Conservation (phyloP, 139 green algal species). For the Pseudopediastrum boryanum region DNA sequence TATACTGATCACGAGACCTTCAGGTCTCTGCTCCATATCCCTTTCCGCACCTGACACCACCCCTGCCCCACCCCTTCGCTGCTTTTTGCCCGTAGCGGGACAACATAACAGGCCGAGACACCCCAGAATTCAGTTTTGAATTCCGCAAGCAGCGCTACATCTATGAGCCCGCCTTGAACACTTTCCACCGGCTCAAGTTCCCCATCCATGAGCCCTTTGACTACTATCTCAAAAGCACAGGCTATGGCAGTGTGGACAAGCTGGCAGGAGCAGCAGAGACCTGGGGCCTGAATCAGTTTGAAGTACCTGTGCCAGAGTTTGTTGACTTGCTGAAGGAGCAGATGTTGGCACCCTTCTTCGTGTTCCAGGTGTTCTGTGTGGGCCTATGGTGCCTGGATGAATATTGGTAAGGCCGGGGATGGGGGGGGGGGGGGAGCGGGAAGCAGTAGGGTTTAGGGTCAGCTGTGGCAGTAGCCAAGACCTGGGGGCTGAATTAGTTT, state of each 20-base stretch:
- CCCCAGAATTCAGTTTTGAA: constrained; percentile 73
- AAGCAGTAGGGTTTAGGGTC: not conserved
- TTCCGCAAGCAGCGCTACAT: constrained; percentile 84
- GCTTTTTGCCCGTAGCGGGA: constrained; percentile 13
- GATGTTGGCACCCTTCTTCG: constrained; percentile 97
- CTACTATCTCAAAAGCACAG: constrained; percentile 37
- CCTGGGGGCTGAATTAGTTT: too few relatives aligned
- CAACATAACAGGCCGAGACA: constrained; percentile 36
- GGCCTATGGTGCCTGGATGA: constrained; percentile 94
- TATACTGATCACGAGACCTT: too few relatives aligned
- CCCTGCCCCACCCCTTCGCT: not conserved
- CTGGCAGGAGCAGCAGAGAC: constrained; percentile 53
- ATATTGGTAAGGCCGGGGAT: constrained; percentile 56
- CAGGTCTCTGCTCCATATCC: too few relatives aligned
- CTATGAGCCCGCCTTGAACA: constrained; percentile 44
- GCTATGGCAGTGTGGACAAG: constrained; percentile 13
- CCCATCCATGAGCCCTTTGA: constrained; percentile 37
- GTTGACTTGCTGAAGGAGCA: constrained; percentile 85
- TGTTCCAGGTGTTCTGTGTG: constrained; percentile 97
- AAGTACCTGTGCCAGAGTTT: constrained; percentile 83
- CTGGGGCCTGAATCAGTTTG: constrained; percentile 79
- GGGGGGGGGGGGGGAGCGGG: not conserved
- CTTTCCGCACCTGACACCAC: too few relatives aligned
- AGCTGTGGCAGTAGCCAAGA: too few relatives aligned
- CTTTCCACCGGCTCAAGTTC: constrained; percentile 73